Percentiles rank a stretch among this genome's conserved stretches.
Conservation (phyloP, 2,329 filamentous ascomycete species). For the Cercospora zeina region DNA sequence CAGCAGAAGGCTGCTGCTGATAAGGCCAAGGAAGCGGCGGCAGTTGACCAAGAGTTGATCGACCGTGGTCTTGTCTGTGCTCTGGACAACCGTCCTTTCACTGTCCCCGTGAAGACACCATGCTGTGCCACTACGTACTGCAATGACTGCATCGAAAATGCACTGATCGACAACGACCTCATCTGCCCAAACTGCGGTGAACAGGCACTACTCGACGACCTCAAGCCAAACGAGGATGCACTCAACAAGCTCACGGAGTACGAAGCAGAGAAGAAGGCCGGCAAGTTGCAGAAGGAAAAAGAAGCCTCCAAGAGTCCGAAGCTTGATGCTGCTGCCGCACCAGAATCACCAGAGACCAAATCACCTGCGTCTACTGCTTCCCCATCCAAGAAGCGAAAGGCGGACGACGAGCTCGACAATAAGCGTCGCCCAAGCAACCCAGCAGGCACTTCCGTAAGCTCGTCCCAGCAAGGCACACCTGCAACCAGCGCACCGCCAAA, state of each 20-base stretch:
- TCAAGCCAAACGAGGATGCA: constrained; percentile 79
- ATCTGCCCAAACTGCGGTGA: constrained; percentile 90
- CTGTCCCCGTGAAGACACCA: constrained; percentile 98
- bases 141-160: constrained; percentile 99
- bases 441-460: constrained; percentile 46
- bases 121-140: constrained; percentile 99
- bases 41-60: constrained; percentile 81
- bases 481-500: constrained; percentile 42
- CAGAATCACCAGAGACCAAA: constrained; percentile 35
- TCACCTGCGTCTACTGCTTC: constrained; percentile 37
- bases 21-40: constrained; percentile 69
- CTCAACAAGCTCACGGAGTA: constrained; percentile 84
- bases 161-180: constrained; percentile 97
- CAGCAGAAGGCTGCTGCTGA: constrained; percentile 85
- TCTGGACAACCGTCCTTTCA: constrained; percentile 96
- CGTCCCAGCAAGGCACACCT: constrained; percentile 41
- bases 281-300: constrained; percentile 49
- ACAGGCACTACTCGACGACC: constrained; percentile 88
- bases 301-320: constrained; percentile 42
- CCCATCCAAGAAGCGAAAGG: constrained; percentile 74
- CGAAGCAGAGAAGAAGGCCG: constrained; percentile 55
- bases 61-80: constrained; percentile 88
- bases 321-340: constrained; percentile 22
- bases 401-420: constrained; percentile 64
- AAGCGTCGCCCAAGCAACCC: constrained; percentile 48